A percentile compares a stretch with the other conserved stretches of the same genome.
Conservation (phyloP, 768 basidiomycete species). For the Amanita subjunquillea region DNA sequence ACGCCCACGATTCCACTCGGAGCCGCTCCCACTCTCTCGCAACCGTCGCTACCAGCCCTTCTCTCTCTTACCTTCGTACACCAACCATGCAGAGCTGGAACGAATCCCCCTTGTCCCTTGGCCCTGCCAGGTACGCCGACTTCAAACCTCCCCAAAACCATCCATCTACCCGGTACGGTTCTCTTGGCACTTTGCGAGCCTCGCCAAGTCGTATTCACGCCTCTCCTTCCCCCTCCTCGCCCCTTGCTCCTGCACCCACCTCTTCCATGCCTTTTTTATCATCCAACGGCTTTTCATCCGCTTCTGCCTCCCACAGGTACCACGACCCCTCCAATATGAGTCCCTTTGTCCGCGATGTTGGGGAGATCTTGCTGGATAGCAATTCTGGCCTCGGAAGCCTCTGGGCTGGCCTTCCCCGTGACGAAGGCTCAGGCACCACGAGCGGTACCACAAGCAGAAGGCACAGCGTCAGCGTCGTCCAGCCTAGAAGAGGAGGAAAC, state of each 20-base stretch:
- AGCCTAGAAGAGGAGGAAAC: slow-evolving; percentile 43
- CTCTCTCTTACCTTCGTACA: slow-evolving; percentile 24
- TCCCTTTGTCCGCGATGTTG: slow-evolving; percentile 79
- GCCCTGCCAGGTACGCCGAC: slow-evolving; percentile 38
- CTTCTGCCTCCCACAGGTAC: slow-evolving; percentile 25
- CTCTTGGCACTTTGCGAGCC: slow-evolving; percentile 43
- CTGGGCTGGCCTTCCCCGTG: slow-evolving; percentile 63
- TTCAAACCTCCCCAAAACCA: slow-evolving; percentile 44
- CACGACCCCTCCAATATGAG: slow-evolving; percentile 67
- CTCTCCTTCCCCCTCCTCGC: slow-evolving; percentile 36
- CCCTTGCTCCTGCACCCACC: slow-evolving; percentile 23
- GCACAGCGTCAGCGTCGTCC: slow-evolving; percentile 78
- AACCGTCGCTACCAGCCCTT: slow-evolving; percentile 24
- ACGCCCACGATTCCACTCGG: slow-evolving; percentile 52
- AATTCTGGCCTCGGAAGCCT: slow-evolving; percentile 62
- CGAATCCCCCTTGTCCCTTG: slow-evolving; percentile 36
- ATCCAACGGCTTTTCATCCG: slow-evolving; percentile 29
- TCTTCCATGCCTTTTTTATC: background rate
- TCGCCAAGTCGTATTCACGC: slow-evolving; percentile 44
- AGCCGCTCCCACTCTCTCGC: slow-evolving; percentile 75
- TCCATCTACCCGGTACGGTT: slow-evolving; percentile 48
- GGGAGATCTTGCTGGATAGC: slow-evolving; percentile 68
- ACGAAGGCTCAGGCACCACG: slow-evolving; percentile 29
- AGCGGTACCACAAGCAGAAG: slow-evolving; percentile 78
- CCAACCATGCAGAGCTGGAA: slow-evolving; percentile 51